These are phyloP conservation scores for Vanrija sp. DNA, from an alignment of 1,284 basidiomycete genomes.

Conservation along the genomic window DNA sequence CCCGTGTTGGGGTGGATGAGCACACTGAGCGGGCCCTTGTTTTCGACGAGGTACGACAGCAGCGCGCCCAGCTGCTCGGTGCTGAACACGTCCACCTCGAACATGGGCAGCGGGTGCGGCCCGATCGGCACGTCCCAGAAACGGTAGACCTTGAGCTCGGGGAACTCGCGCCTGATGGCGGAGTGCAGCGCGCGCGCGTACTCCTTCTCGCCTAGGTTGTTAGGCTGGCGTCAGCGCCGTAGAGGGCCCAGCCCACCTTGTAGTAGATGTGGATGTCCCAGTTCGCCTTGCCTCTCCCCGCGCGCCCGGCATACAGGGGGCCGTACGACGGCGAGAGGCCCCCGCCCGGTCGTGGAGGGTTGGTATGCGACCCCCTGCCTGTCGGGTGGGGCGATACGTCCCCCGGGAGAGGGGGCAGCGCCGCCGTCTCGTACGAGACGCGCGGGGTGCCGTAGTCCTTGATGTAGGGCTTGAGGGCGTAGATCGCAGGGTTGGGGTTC, in stretches of 20 bases:
- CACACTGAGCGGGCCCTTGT: slow-evolving; percentile 65
- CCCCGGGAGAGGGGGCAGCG: slow-evolving; percentile 51
- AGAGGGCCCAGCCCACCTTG: neutral
- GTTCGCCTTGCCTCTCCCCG: neutral
- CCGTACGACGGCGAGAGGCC: slow-evolving; percentile 2
- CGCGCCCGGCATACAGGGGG: neutral
- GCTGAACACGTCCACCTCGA: slow-evolving; percentile 63
- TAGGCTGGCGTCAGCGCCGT: neutral
- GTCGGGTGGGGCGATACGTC: slow-evolving; percentile 52
- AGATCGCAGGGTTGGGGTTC: neutral
- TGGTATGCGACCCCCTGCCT: slow-evolving; percentile 54
- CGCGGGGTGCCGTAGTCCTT: neutral
- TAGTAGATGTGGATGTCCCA: slow-evolving; percentile 17
- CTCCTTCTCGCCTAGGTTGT: slow-evolving; percentile 8
- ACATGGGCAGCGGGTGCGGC: slow-evolving; percentile 58
- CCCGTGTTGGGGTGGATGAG: slow-evolving; percentile 68
- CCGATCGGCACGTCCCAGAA: slow-evolving; percentile 10
- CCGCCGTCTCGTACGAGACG: neutral
- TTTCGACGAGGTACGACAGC: slow-evolving; percentile 61
- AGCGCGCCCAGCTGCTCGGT: slow-evolving; percentile 63
- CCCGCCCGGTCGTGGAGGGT: slow-evolving; percentile 8
- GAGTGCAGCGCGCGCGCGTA: slow-evolving; percentile 10
- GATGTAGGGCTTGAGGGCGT: neutral
- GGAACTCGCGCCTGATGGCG: slow-evolving; percentile 14
- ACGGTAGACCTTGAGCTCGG: slow-evolving; percentile 12